These are phyloP conservation scores for Gloeopeniophorella convolvens DNA, from an alignment of 768 basidiomycete species.

Conservation along the genomic window DNA sequence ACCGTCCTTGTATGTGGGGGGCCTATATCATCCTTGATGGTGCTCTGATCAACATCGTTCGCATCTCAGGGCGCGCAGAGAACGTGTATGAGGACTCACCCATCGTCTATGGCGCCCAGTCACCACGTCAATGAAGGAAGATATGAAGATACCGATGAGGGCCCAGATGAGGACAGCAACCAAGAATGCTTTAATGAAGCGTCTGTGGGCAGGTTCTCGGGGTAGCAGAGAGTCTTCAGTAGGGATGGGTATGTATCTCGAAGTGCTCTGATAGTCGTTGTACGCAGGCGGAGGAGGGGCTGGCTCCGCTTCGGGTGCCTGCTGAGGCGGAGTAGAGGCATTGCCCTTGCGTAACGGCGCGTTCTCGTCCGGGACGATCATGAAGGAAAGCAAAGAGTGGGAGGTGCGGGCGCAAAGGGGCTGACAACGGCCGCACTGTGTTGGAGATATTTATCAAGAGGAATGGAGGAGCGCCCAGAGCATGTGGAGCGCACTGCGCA, in stretches of 20 bases:
- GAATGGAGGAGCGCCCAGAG: no score
- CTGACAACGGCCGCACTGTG: no score
- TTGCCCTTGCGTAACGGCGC: not conserved
- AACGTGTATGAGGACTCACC: slow-evolving; percentile 1
- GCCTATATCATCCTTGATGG: not conserved
- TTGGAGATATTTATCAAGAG: no score
- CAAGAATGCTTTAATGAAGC: slow-evolving; percentile 26
- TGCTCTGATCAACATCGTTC: not conserved
- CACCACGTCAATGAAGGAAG: slow-evolving; percentile 2
- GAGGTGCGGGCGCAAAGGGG: not conserved
- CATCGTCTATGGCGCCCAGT: not conserved
- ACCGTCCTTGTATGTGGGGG: not conserved
- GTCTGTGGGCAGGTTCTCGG: slow-evolving; percentile 7
- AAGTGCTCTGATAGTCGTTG: not conserved
- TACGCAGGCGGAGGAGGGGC: slow-evolving; percentile 11
- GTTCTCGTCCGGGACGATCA: not conserved
- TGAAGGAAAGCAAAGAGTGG: not conserved
- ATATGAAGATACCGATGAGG: slow-evolving; percentile 13
- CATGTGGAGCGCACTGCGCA: no score
- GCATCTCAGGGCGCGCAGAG: slow-evolving; percentile 18
- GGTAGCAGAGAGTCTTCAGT: not conserved
- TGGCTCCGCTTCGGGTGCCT: not conserved
- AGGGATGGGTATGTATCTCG: not conserved
- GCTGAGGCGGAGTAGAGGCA: not conserved
- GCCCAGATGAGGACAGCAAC: slow-evolving; percentile 26